Percentiles rank a stretch among this genome's conserved stretches.
Conservation (phyloP, 108 stramenopile genomes). For the Seminavis robusta region DNA sequence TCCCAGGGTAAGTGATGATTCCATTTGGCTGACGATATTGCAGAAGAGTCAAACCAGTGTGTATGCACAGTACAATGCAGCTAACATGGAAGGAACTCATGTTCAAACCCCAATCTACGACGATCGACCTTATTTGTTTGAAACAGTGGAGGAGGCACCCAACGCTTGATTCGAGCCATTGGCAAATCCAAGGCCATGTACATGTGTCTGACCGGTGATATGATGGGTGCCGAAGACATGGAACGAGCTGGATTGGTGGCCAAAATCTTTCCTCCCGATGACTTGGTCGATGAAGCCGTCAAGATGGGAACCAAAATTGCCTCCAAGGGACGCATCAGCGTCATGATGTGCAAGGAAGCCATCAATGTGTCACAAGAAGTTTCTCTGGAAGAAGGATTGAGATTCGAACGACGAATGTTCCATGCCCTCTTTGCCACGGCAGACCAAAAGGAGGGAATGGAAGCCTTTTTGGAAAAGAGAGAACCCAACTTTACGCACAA, state of each 20-base stretch:
- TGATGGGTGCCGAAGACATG: slow-evolving; percentile 89
- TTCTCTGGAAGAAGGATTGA: slow-evolving; percentile 86
- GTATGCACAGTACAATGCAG: too few relatives aligned
- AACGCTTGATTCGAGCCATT: slow-evolving; percentile 91
- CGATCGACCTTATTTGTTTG: too few relatives aligned
- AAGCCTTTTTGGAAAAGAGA: slow-evolving; percentile 92
- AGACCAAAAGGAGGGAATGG: slow-evolving; percentile 98
- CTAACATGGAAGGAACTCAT: too few relatives aligned
- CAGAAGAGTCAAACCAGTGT: too few relatives aligned
- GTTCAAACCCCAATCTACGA: too few relatives aligned
- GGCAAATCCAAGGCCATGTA: slow-evolving; percentile 99
- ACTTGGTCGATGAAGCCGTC: slow-evolving; percentile 82
- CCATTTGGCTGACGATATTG: too few relatives aligned
- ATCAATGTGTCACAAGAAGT: slow-evolving; percentile 97
- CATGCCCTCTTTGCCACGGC: slow-evolving; percentile 95
- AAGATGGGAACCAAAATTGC: slow-evolving; percentile 91
- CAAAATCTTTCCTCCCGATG: slow-evolving; percentile 76
- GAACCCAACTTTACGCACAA: slow-evolving; percentile 74
- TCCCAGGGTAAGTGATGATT: too few relatives aligned
- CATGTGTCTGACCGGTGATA: slow-evolving; percentile 92
- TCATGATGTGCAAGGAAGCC: slow-evolving; percentile 92
- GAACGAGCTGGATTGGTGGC: slow-evolving; percentile 89
- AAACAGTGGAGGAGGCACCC: slow-evolving; percentile 86
- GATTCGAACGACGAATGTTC: slow-evolving; percentile 96
- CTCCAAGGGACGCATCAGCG: slow-evolving; percentile 77